phyloP scores from a whole-genome alignment of 805 yeast genomes.

The Debaryomyces tyrocola region DNA sequence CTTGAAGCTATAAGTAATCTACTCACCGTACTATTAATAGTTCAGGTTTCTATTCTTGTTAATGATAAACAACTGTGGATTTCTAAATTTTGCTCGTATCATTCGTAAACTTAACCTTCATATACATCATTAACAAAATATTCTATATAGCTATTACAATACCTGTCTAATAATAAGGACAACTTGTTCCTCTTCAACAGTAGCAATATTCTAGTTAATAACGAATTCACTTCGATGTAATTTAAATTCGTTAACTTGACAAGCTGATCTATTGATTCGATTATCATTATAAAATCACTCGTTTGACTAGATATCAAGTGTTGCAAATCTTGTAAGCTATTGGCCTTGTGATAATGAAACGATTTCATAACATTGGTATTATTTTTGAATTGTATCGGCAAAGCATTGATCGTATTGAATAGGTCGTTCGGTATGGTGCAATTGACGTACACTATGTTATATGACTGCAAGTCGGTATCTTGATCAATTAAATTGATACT shows the following conservation, averaged over 20 bases:
- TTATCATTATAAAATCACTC: conserved; percentile 1
- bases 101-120: neutral
- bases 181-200: conserved; percentile 3
- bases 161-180: neutral
- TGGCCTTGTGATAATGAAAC: conserved; percentile 10
- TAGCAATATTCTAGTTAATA: conserved; percentile 10
- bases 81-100: too few relatives aligned
- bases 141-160: neutral
- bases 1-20: too few relatives aligned
- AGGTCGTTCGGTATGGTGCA: conserved; percentile 12
- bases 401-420: conserved; percentile 4
- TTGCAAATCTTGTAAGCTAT: conserved; percentile 6
- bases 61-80: too few relatives aligned
- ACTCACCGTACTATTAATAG: too few relatives aligned
- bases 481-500: conserved; percentile 2
- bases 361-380: conserved; percentile 9
- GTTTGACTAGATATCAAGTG: neutral
- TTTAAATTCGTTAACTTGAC: conserved; percentile 5
- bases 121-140: neutral
- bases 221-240: conserved; percentile 7
- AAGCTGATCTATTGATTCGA: conserved; percentile 11
- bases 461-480: neutral
- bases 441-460: conserved; percentile 9
- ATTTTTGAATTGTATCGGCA: conserved; percentile 1
- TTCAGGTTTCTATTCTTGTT: too few relatives aligned